phyloP scores from a whole-genome alignment of 2,329 filamentous ascomycete genomes.

The Venturia asperata region DNA sequence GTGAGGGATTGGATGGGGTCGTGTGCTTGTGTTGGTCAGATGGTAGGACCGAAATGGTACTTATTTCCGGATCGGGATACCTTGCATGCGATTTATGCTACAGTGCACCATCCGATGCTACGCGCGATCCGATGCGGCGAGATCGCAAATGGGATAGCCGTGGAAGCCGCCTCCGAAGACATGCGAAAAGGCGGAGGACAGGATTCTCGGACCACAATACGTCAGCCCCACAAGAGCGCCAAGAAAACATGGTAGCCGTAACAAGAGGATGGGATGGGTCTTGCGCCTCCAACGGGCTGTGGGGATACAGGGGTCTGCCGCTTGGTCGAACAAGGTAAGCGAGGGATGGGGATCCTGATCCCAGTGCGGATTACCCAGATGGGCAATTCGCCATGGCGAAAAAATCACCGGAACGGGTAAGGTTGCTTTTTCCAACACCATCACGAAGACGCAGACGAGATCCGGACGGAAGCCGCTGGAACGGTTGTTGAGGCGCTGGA shows the following conservation, averaged over 20 bases:
- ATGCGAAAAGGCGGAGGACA: background rate
- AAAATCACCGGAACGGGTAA: background rate
- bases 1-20: background rate
- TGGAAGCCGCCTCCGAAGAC: background rate
- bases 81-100: background rate
- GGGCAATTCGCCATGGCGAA: background rate
- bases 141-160: background rate
- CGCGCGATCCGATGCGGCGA: background rate
- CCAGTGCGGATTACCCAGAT: background rate
- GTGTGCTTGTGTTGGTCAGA: background rate
- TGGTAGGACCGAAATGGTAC: background rate
- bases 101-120: background rate
- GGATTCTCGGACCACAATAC: background rate
- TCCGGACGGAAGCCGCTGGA: background rate
- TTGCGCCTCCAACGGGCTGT: background rate
- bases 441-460: background rate
- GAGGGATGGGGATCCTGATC: background rate
- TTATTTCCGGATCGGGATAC: conserved; percentile 2
- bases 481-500: background rate
- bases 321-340: background rate
- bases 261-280: background rate
- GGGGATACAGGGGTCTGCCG: background rate
- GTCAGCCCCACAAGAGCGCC: background rate
- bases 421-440: conserved; percentile 8
- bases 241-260: background rate